These are phyloP conservation scores for Neurospora sp. DNA, from an alignment of 495 filamentous ascomycete genomes.

Conservation along the genomic window DNA sequence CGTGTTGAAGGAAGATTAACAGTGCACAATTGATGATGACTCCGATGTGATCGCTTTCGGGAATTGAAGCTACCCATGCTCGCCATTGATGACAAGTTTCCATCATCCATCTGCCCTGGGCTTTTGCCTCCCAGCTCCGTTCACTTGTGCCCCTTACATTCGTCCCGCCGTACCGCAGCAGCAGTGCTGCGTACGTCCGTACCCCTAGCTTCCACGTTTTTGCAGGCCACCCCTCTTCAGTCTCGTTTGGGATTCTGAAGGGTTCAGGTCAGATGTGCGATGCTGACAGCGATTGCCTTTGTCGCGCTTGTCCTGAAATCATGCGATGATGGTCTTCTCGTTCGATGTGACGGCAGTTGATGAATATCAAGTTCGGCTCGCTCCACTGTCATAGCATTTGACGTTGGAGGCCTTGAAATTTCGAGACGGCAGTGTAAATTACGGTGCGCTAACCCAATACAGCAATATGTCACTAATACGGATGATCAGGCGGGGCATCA, in stretches of 20 bases:
- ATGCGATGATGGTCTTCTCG: not conserved
- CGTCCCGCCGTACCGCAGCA: not conserved
- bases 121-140: not conserved
- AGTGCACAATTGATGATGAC: not conserved
- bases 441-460: not conserved
- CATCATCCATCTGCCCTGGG: not conserved
- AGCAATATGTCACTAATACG: not conserved
- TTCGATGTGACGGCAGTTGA: not conserved
- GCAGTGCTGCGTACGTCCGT: not conserved
- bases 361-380: not conserved
- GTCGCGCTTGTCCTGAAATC: not conserved
- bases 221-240: not conserved
- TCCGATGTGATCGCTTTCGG: not conserved
- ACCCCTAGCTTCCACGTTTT: not conserved
- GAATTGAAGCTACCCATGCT: not conserved
- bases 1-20: not conserved
- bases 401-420: not conserved
- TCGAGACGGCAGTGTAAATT: not conserved
- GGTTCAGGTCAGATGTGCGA: not conserved
- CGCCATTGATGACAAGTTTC: not conserved
- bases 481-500: not conserved
- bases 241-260: not conserved
- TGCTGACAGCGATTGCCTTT: not conserved
- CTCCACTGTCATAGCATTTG: not conserved
- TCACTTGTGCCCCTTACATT: not conserved